Evolutionary conservation across 2,329 filamentous ascomycete species (phyloP), one percentile per base, ranked within the genome.

Genomic region (Aspergillus sp.): DNA sequence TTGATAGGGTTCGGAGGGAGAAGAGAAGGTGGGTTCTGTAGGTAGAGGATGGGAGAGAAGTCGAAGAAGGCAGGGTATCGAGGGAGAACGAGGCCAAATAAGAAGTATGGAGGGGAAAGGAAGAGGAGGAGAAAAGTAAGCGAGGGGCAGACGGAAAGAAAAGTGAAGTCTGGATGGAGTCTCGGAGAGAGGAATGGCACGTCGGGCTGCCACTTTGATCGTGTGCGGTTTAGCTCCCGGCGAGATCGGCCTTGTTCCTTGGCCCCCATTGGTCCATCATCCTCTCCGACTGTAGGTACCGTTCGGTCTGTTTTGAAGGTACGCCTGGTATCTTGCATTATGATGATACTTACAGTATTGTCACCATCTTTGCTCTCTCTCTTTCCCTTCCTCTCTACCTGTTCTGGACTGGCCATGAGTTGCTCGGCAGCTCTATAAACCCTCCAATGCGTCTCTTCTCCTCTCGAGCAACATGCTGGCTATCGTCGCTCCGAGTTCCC

Each of bases 361-460:
- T 36, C 32, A 36, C 32, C 32, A 36, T 36, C 11, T 13, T 47
- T 21, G 3, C 42, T 47, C 1, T 15, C 19, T 47, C 5, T 23
- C 21, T 48, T 48, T 27, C 15, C 21, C 51, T 62, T 62, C 59
- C 66, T 66, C 65, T 66, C 74, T 75, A 71, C 68, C n/a, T 30
- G 27, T 11, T 17, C 15, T 42, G 39, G n/a, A n/a, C 17, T n/a
- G 39, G 15, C 39, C 39, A 36, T 36, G 32, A 36, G 32, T 36
- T 36, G 32, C 32, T 36, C 32, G 32, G 32, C 32, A 36, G 32
- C 32, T 36, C 32, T 23, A 10, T 10, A 8, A 17, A 10, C 7
- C 19, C 17, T 8, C 4, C 19, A 44, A 21, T 44, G 25, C 38
- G 23, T 42, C 39, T 59, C 63, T 66, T 62, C 57, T 58, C 59